Base-by-base conservation (phyloP, 441 rosid species). In the Metrosideros polymorpha region DNA sequence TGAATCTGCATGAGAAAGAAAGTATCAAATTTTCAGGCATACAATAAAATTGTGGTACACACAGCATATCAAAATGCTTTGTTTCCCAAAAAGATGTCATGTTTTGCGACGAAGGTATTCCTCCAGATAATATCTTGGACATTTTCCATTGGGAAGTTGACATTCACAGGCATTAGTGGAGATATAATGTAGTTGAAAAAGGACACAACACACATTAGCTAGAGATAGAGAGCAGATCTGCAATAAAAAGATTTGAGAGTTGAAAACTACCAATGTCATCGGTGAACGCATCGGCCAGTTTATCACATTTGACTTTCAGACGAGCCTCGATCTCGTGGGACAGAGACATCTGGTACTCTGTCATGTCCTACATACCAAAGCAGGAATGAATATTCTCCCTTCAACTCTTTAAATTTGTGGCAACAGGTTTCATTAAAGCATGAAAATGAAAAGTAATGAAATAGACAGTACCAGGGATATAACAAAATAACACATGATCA, bases 271-370 rank as follows among this genome's bases (percentile, higher is more conserved):
- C 99, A 82, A 93, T 89, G 89, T 96, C 99, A 91, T 96, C 98
- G 1, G 57, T 90, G 89, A 97, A 93, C 59, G 98, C 95, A 89
- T 96, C 97, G 55, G 96, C 94, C 88, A 97, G 90, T 89, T 92
- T 95, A 90, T 95, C 96, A 90, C 98, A 95, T 89, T 97, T 97
- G 84, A 92, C 93, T 88, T 93, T 95, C 91, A 97, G 82, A 77
- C 95, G 94, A 86, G 93, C 88, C 86, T 97, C 99, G 82, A 97
- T 94, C 95, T 97, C 99, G 42, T 90, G 91, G 66, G 94, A 92
- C 90, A 96, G 94, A 85, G 94, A 92, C 92, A 94, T 93, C 89
- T 95, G 99, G 86, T 95, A 95, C 84, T 97, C 97, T 86, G 95
- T 90, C 92, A 92, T 92, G 89, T 96, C 98, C 98, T 97, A 88